Base-by-base conservation (phyloP, 2,329 filamentous ascomycete genomes). In the Apiospora saccharicola region DNA sequence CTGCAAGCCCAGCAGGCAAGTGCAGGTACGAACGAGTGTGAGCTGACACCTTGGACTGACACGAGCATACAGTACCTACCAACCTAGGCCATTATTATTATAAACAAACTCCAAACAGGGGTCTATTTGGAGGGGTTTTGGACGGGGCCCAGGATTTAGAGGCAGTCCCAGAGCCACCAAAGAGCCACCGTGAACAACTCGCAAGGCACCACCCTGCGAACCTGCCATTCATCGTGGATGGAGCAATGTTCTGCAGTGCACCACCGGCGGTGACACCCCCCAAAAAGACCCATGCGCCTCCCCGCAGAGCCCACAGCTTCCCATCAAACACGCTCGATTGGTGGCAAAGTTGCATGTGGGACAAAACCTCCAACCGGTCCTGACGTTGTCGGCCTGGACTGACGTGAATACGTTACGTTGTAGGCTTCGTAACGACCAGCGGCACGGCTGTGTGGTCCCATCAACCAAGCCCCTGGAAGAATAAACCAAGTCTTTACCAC, bases 371-470 rank as follows among this genome's bases (percentile, higher is more conserved):
- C 53, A 37, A 34, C 53, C 26, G 22, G 53, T 34, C 53, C 30
- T 64, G 53, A 64, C 51, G 26, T 57, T 57, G 51, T 57, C 24
- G 51, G 51, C 51, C 51, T 26, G 26, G 51, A 26, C 51, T 57
- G 51, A 57, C 53, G 53, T 64, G 30, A 64, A 64, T 37, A 37
- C 53, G 53, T 64, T 64, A 64, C 53, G 53, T 64, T 64, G 57
- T 41, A 41, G 57, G 57, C 57, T 64, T 64, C 34, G 57, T 64
- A 64, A 64, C 57, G n/a, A 37, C 30, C 8, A 64, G 57, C 16
- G 53, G 53, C 53, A 34, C 16, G 26, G 53, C 53, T 19, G 30
- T 61, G 53, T 61, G 53, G 53, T 61, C 30, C 53, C 30, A 22
- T 37, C 22, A 30, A 61, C 26, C 26, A 30, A 30, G 26, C 26